Evolutionary conservation across 176 grass and related monocot genomes (phyloP).

Genomic region (Alloteropsis semialata): DNA sequence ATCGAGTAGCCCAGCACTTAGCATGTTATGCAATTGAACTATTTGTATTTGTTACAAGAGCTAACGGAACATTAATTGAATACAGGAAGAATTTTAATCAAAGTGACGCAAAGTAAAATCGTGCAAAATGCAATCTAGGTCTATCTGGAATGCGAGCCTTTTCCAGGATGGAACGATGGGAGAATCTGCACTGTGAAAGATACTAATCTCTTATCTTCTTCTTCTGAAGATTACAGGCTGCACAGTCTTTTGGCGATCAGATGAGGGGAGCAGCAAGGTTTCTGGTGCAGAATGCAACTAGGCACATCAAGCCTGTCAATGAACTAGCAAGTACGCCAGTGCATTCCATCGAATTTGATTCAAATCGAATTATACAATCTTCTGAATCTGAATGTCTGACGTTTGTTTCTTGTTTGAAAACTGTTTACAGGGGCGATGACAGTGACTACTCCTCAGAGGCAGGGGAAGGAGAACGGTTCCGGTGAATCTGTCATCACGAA

Average conservation of each 20-base stretch:
- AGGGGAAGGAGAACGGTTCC: constrained; percentile 28
- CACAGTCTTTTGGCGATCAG: background rate
- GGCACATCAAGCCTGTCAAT: constrained; percentile 24
- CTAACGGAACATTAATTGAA: background rate
- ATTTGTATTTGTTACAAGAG: rapidly evolving
- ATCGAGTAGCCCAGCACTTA: background rate
- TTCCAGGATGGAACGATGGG: background rate
- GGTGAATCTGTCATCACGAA: constrained; percentile 4
- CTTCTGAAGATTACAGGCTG: constrained; percentile 4
- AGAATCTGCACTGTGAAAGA: background rate
- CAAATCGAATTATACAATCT: background rate
- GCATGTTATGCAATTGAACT: background rate
- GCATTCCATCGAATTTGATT: background rate
- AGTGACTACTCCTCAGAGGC: constrained; percentile 44
- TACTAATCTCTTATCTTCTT: background rate
- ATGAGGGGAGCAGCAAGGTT: constrained; percentile 30
- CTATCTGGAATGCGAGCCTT: background rate
- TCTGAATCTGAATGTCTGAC: background rate
- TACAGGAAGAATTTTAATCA: too few relatives aligned
- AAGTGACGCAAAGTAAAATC: background rate
- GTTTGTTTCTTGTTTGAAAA: background rate
- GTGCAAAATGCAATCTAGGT: background rate
- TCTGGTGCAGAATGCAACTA: constrained; percentile 51
- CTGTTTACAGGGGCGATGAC: constrained; percentile 43
- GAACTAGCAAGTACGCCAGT: constrained; percentile 36